These are phyloP conservation scores for Arabidopsis thaliana DNA, from an alignment of 345 rosid genomes.

Conservation along the genomic window TAIR10.1 NC_003070.9:29189001-29189500, in stretches of 20 bases:
- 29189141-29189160: conserved; percentile 90
- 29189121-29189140: conserved; percentile 92
- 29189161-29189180: conserved; percentile 92
- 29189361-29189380: conserved; percentile 81
- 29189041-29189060: conserved; percentile 58
- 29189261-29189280: conserved; percentile 95
- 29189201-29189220: conserved; percentile 82
- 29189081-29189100: conserved; percentile 77
- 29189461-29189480: conserved; percentile 89
- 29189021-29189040: background rate
- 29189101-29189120: conserved; percentile 97
- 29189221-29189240: conserved; percentile 82
- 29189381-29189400: conserved; percentile 73
- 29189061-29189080: conserved; percentile 87
- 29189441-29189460: conserved; percentile 92
- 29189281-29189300: conserved; percentile 87
- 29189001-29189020: conserved; percentile 19
- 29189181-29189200: conserved; percentile 94
- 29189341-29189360: conserved; percentile 76
- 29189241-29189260: conserved; percentile 88
- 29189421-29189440: conserved; percentile 89
- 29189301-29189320: conserved; percentile 80
- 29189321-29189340: conserved; percentile 76
- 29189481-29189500: conserved; percentile 99
- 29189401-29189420: conserved; percentile 90